Percentiles rank a stretch among this genome's conserved stretches.
Evolutionary conservation across 1,284 basidiomycete genomes (phyloP).

Genomic region (Boletellus deceptivus): DNA sequence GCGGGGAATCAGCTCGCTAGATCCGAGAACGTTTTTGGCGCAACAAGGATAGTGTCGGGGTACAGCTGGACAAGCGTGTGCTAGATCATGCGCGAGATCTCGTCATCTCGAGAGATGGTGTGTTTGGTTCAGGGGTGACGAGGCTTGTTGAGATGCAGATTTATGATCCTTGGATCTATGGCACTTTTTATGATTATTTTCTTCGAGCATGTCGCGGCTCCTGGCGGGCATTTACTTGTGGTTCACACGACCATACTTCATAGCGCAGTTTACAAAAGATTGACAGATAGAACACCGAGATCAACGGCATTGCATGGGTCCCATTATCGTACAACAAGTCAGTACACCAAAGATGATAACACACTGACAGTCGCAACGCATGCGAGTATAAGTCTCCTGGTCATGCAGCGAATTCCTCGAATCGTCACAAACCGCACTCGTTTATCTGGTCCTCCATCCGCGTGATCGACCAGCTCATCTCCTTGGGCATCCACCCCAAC

Average conservation of each 20-base stretch:
- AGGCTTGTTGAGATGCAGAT: not conserved
- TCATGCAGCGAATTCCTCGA: too few relatives aligned
- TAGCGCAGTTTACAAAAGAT: too few relatives aligned
- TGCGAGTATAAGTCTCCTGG: too few relatives aligned
- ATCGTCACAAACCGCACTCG: too few relatives aligned
- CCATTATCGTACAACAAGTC: too few relatives aligned
- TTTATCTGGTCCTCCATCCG: slow-evolving; percentile 23
- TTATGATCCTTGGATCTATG: slow-evolving; percentile 3
- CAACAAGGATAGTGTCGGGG: slow-evolving; percentile 12
- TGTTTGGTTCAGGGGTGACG: not conserved
- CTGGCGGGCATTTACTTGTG: not conserved
- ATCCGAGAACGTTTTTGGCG: slow-evolving; percentile 25
- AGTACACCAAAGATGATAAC: too few relatives aligned
- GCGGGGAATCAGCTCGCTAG: slow-evolving; percentile 17
- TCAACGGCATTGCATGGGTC: too few relatives aligned
- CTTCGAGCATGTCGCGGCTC: too few relatives aligned
- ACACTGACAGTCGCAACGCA: too few relatives aligned
- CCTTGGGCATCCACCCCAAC: slow-evolving; percentile 14
- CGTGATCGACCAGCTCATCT: not conserved
- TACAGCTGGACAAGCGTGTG: not conserved
- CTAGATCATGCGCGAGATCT: not conserved
- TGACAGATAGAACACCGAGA: too few relatives aligned
- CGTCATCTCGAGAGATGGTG: not conserved
- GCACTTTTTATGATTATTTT: not conserved
- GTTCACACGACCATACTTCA: too few relatives aligned